Conservation (phyloP, 148 eudicot genomes). For the Dysphania ambrosioides region DNA sequence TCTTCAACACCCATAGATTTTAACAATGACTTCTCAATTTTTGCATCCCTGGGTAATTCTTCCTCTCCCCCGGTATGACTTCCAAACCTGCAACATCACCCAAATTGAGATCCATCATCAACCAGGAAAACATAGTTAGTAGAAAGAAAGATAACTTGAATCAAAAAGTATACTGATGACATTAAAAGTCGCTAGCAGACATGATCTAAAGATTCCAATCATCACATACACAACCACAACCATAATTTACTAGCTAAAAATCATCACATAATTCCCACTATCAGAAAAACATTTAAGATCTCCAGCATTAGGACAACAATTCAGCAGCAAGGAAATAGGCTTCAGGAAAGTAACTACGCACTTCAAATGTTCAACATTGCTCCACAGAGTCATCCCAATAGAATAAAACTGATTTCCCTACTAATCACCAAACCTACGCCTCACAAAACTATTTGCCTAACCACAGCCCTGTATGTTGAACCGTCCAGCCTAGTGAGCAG, state of each 20-base stretch:
- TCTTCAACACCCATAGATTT: conserved; percentile 95
- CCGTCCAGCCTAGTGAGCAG: neutral
- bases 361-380: too few species aligned
- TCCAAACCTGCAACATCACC: conserved; percentile 15
- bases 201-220: neutral
- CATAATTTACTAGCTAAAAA: neutral
- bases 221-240: neutral
- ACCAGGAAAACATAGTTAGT: neutral
- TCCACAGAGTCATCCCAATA: too few species aligned
- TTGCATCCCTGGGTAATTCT: conserved; percentile 88
- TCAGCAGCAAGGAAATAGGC: too few species aligned
- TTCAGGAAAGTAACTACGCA: too few species aligned
- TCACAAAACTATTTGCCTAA: neutral
- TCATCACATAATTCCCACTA: neutral
- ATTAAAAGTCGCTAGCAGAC: neutral
- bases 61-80: conserved; percentile 68
- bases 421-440: neutral
- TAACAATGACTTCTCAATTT: conserved; percentile 68
- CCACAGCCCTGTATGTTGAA: neutral
- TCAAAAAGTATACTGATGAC: neutral
- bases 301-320: neutral
- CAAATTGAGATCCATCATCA: conserved; percentile 6
- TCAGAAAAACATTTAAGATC: neutral
- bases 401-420: neutral
- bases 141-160: neutral